phyloP scores from a whole-genome alignment of 108 stramenopile genomes.

The Chaetoceros tenuissimus region DNA sequence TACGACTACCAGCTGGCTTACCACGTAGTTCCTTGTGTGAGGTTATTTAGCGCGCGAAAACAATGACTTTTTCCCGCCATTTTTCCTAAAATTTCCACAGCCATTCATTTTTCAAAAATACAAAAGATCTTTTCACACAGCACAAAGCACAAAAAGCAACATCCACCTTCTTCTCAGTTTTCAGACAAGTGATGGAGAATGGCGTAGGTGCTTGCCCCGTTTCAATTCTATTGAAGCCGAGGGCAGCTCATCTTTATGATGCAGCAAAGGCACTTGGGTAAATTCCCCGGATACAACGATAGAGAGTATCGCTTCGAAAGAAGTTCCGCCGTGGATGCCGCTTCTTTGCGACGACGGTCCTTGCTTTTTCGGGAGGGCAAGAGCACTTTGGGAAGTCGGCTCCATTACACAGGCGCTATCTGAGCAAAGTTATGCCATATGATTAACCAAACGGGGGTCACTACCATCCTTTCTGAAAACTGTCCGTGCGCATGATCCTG shows the following conservation, averaged over 20 bases:
- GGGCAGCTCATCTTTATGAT: background rate
- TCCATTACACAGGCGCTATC: conserved; percentile 31
- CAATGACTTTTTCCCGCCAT: too few species aligned
- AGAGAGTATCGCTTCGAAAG: conserved; percentile 64
- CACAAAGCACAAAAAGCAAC: too few species aligned
- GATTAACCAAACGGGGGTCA: conserved; percentile 69
- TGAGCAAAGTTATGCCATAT: conserved; percentile 67
- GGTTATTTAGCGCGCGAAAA: too few species aligned
- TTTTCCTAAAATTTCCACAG: too few species aligned
- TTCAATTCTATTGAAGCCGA: background rate
- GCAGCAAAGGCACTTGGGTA: conserved; percentile 37
- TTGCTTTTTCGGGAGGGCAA: conserved; percentile 17
- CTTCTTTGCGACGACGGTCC: conserved; percentile 34
- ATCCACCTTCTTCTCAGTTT: too few species aligned
- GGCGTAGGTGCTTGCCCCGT: background rate
- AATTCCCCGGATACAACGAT: conserved; percentile 77
- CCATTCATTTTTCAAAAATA: too few species aligned
- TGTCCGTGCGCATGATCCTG: conserved; percentile 69
- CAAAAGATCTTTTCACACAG: too few species aligned
- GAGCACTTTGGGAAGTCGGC: conserved; percentile 36
- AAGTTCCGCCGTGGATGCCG: conserved; percentile 32
- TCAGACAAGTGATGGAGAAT: background rate
- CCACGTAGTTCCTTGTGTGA: too few species aligned
- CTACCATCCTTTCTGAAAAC: conserved; percentile 15
- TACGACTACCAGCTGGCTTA: too few species aligned